Conservation (phyloP, 2,329 filamentous ascomycete genomes). For the Fusarium xyrophilum region DNA sequence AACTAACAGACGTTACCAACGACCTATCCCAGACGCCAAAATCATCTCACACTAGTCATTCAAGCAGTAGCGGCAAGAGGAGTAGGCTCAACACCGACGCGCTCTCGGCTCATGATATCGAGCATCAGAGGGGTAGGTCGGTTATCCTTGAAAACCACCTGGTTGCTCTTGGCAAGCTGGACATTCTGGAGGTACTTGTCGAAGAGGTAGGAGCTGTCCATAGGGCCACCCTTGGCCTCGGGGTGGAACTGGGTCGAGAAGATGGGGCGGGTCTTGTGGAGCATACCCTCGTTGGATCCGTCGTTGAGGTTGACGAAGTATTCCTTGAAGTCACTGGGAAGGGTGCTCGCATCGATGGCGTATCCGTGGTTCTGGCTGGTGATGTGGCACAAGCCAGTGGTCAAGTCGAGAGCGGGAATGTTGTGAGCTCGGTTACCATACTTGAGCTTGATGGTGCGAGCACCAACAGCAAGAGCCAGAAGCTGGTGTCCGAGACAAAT, state of each 20-base stretch:
- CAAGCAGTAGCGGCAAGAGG: constrained; percentile 61
- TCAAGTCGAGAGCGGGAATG: constrained; percentile 93
- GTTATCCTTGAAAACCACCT: constrained; percentile 83
- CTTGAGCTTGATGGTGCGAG: constrained; percentile 94
- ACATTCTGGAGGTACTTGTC: constrained; percentile 95
- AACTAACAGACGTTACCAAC: constrained; percentile 21
- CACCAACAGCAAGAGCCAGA: constrained; percentile 86
- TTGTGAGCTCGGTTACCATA: constrained; percentile 99
- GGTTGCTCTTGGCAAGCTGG: constrained; percentile 83
- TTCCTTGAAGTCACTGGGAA: constrained; percentile 90
- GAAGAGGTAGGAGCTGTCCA: constrained; percentile 95
- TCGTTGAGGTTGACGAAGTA: constrained; percentile 99
- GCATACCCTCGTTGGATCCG: constrained; percentile 95
- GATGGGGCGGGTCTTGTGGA: constrained; percentile 94
- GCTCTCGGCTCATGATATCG: constrained; percentile 90
- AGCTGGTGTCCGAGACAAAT: constrained; percentile 98
- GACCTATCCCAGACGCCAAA: constrained; percentile 27
- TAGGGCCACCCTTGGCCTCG: constrained; percentile 94
- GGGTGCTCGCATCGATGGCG: constrained; percentile 83
- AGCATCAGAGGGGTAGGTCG: constrained; percentile 86
- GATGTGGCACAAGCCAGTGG: constrained; percentile 97
- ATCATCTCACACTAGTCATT: constrained; percentile 23
- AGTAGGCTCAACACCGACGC: constrained; percentile 81
- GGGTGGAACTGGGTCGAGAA: constrained; percentile 99
- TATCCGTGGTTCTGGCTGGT: constrained; percentile 99